phyloP scores from a whole-genome alignment of 352 stramenopile genomes.

The Phytophthora pisi region DNA sequence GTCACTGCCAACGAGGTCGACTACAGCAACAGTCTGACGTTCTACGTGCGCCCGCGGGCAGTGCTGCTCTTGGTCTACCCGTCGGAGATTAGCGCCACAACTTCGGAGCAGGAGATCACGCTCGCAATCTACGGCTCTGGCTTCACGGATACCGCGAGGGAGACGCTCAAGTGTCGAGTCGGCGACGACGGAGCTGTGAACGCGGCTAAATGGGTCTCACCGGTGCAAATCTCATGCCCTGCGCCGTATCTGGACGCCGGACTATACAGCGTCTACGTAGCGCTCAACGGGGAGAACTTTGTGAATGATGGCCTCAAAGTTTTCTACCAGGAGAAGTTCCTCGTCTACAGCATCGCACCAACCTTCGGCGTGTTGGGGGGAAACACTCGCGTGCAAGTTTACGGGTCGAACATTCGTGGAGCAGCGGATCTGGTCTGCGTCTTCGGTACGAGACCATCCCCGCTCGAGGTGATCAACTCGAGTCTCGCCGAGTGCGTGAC shows the following conservation, averaged over 20 bases:
- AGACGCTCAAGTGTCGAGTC: slow-evolving; percentile 39
- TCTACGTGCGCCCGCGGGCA: slow-evolving; percentile 29
- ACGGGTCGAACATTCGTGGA: slow-evolving; percentile 29
- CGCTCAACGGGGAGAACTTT: slow-evolving; percentile 54
- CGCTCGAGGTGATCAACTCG: slow-evolving; percentile 26
- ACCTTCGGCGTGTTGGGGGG: slow-evolving; percentile 51
- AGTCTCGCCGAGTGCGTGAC: slow-evolving; percentile 32
- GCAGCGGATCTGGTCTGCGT: slow-evolving; percentile 37
- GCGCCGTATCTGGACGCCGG: slow-evolving; percentile 39
- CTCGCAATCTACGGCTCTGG: slow-evolving; percentile 35
- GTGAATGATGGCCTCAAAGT: slow-evolving; percentile 45
- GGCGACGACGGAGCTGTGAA: slow-evolving; percentile 17
- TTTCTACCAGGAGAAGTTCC: slow-evolving; percentile 46
- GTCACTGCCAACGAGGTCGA: slow-evolving; percentile 40
- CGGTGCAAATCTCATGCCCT: slow-evolving; percentile 40
- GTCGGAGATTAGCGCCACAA: slow-evolving; percentile 12
- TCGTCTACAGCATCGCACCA: slow-evolving; percentile 43
- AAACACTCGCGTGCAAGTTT: slow-evolving; percentile 42
- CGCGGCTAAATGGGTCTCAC: slow-evolving; percentile 37
- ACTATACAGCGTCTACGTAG: slow-evolving; percentile 49
- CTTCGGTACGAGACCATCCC: slow-evolving; percentile 32
- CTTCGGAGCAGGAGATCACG: background rate
- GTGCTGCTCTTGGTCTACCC: slow-evolving; percentile 39
- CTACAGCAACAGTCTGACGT: slow-evolving; percentile 42
- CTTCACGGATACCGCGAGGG: slow-evolving; percentile 33